Conservation (phyloP, 2,329 filamentous ascomycete species). For the Trichothecium roseum region DNA sequence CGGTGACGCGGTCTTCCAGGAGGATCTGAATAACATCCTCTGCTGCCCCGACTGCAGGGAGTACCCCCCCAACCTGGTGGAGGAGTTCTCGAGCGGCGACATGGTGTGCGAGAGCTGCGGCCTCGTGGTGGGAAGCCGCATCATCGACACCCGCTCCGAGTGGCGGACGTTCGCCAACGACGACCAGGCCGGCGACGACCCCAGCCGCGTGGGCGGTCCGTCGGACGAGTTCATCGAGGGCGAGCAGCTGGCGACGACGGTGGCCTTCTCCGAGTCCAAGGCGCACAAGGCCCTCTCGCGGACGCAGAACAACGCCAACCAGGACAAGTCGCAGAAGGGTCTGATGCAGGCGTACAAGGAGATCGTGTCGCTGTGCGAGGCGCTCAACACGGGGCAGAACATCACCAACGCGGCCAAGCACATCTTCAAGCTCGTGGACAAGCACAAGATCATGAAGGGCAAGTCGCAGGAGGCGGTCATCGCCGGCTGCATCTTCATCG, state of each 20-base stretch:
- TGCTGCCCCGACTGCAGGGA: constrained; percentile 89
- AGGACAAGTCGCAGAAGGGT: constrained; percentile 74
- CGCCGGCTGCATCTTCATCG: constrained; percentile 94
- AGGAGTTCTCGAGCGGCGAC: constrained; percentile 87
- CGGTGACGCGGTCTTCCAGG: constrained; percentile 44
- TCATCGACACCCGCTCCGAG: constrained; percentile 92
- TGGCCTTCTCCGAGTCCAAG: constrained; percentile 70
- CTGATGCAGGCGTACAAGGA: constrained; percentile 80
- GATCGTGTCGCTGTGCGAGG: constrained; percentile 79
- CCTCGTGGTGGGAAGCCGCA: constrained; percentile 78
- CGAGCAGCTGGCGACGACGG: constrained; percentile 78
- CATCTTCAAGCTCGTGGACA: constrained; percentile 89
- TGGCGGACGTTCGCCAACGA: constrained; percentile 99
- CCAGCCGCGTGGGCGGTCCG: constrained; percentile 93
- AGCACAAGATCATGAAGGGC: constrained; percentile 87
- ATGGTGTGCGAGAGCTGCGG: constrained; percentile 90
- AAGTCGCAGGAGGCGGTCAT: constrained; percentile 92
- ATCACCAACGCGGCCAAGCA: constrained; percentile 88
- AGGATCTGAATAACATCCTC: constrained; percentile 79
- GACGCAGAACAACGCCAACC: constrained; percentile 75
- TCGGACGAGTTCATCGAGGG: constrained; percentile 85
- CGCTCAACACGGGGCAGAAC: constrained; percentile 67
- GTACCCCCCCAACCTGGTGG: constrained; percentile 80
- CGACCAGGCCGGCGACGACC: constrained; percentile 91
- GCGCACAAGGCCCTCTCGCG: constrained; percentile 67